Conservation (phyloP, 441 rosid genomes). For the Biscutella laevigata region DNA sequence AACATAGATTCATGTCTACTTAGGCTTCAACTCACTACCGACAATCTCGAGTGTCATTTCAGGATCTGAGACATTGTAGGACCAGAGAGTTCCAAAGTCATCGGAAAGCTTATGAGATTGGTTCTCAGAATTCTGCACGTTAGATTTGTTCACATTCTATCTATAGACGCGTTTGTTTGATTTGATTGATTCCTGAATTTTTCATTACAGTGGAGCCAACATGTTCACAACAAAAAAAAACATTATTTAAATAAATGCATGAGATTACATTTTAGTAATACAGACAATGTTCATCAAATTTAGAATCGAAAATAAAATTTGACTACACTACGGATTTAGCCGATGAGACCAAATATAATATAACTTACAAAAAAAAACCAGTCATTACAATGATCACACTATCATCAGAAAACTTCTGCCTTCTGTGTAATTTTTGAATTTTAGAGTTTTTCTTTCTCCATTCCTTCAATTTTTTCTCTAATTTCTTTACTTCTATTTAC, state of each 20-base stretch:
- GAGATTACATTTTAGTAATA: too few relatives aligned
- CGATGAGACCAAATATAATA: neutral
- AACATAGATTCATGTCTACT: neutral
- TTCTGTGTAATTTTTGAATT: constrained; percentile 1
- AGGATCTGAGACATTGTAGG: neutral
- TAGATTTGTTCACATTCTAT: neutral
- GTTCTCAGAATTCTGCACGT: constrained; percentile 11
- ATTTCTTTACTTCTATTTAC: constrained; percentile 28
- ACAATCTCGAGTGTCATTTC: neutral
- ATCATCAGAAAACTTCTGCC: constrained; percentile 13
- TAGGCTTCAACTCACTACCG: neutral
- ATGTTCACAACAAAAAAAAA: too few relatives aligned
- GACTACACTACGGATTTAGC: constrained; percentile 17
- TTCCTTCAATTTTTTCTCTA: constrained; percentile 12
- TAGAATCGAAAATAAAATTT: neutral
- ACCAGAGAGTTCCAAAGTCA: neutral
- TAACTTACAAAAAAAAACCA: constrained; percentile 15
- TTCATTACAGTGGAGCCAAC: too few relatives aligned
- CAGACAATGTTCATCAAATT: constrained; percentile 1
- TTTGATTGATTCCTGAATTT: neutral
- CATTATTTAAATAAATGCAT: too few relatives aligned
- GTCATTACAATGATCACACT: constrained; percentile 10
- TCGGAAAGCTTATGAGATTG: constrained; percentile 1
- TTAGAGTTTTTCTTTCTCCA: neutral
- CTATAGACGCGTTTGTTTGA: too few relatives aligned